Conservation (phyloP, 768 basidiomycete species). For the Calvatia gigantea region DNA sequence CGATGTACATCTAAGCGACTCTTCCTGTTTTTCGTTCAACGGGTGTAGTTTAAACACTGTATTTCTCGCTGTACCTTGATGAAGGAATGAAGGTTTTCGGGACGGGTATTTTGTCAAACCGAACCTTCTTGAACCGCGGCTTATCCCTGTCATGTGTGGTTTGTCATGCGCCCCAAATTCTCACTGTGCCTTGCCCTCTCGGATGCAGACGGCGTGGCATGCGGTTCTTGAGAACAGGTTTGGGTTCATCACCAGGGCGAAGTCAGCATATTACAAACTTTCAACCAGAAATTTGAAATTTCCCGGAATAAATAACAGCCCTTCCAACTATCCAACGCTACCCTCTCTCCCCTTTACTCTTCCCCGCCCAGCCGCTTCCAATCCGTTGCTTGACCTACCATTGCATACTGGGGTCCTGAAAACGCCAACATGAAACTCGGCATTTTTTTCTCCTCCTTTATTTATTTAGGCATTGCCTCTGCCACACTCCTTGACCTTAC, state of each 20-base stretch:
- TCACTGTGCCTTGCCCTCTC: not conserved
- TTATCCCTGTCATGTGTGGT: not conserved
- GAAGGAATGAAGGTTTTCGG: conserved; percentile 2
- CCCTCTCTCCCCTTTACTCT: not conserved
- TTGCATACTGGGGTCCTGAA: not conserved
- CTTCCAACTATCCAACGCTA: not conserved
- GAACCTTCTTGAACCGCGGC: not conserved
- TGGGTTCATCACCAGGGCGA: not conserved
- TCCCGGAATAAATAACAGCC: not conserved
- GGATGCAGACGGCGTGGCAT: too few species aligned
- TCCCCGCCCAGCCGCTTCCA: too few species aligned
- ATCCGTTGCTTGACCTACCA: not conserved
- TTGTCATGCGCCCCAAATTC: not conserved
- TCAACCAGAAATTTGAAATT: too few species aligned
- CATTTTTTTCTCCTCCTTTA: conserved; percentile 10
- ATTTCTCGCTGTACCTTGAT: conserved; percentile 9
- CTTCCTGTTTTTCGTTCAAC: not conserved
- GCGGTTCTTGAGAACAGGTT: not conserved
- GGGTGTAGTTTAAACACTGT: conserved; percentile 8
- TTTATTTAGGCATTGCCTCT: conserved; percentile 13
- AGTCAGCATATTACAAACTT: too few species aligned
- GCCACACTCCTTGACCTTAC: conserved; percentile 21
- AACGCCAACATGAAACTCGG: conserved; percentile 10
- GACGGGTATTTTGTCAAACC: not conserved
- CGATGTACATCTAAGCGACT: conserved; percentile 8